A percentile compares a stretch with the other conserved stretches of the same genome.
phyloP scores from a whole-genome alignment of 31 red algal genomes.

The Asparagopsis taxiformis region DNA sequence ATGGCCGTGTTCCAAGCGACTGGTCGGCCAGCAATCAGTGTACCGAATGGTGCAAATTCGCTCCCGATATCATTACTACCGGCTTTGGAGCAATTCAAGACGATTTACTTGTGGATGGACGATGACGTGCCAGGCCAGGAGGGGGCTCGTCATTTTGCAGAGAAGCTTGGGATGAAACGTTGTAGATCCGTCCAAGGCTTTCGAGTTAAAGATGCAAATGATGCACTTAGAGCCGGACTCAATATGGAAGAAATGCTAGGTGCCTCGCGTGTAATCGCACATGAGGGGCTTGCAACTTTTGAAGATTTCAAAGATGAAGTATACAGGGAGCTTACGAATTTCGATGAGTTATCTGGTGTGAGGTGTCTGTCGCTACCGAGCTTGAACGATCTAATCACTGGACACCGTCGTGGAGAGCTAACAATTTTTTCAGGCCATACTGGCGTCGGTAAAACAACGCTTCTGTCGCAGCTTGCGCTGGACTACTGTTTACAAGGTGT shows the following conservation, averaged over 20 bases:
- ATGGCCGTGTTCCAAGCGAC: constrained; percentile 87
- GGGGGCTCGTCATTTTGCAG: constrained; percentile 73
- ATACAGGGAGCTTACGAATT: constrained; percentile 41
- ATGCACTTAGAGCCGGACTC: constrained; percentile 51
- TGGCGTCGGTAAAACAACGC: constrained; percentile 95
- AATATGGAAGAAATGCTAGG: constrained; percentile 52
- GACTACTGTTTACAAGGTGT: constrained; percentile 92
- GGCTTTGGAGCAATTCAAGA: constrained; percentile 72
- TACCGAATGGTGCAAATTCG: constrained; percentile 86
- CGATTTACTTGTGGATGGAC: constrained; percentile 93
- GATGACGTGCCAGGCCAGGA: constrained; percentile 81
- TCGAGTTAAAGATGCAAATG: constrained; percentile 88
- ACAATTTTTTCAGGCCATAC: constrained; percentile 90
- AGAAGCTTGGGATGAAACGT: constrained; percentile 78
- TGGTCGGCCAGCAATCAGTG: constrained; percentile 60
- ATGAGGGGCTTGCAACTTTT: constrained; percentile 81
- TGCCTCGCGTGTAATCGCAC: constrained; percentile 36
- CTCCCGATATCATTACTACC: constrained; percentile 70
- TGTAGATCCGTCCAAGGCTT: constrained; percentile 35
- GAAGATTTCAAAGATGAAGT: constrained; percentile 75
- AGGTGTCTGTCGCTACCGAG: constrained; percentile 59
- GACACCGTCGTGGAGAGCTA: constrained; percentile 88
- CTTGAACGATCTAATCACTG: constrained; percentile 71
- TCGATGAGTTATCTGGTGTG: constrained; percentile 43
- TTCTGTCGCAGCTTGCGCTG: constrained; percentile 87